These are phyloP conservation scores for Podaxis sp. DNA, from an alignment of 768 basidiomycete species.

Conservation along the genomic window DNA sequence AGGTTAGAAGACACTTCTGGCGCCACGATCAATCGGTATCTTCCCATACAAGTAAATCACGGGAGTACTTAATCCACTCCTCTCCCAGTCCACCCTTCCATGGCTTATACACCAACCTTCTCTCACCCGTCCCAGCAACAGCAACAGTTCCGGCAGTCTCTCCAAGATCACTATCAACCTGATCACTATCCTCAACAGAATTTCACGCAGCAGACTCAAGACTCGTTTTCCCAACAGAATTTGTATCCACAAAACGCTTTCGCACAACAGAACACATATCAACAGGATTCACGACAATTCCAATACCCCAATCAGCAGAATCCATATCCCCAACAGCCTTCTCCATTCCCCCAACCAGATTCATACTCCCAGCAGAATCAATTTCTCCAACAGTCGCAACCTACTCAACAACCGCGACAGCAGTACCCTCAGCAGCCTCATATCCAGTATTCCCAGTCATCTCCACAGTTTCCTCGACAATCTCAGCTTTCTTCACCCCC, in stretches of 20 bases:
- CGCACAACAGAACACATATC: not conserved
- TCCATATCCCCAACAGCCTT: constrained; percentile 1
- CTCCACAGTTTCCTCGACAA: constrained; percentile 2
- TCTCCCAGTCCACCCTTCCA: not conserved
- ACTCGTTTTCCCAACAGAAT: too few species aligned
- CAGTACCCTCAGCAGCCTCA: constrained; percentile 1
- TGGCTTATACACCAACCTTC: constrained; percentile 12
- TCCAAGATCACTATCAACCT: constrained; percentile 2
- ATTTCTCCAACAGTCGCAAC: not conserved
- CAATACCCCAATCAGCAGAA: constrained; percentile 1
- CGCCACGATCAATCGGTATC: constrained; percentile 16
- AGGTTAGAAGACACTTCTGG: constrained; percentile 4
- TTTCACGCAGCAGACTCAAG: too few species aligned
- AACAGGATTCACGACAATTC: constrained; percentile 1
- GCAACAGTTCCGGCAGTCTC: constrained; percentile 2
- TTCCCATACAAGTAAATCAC: constrained; percentile 17
- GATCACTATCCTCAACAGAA: constrained; percentile 3
- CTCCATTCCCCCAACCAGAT: not conserved
- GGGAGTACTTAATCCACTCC: constrained; percentile 5
- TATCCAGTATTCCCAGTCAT: constrained; percentile 3
- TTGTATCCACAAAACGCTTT: too few species aligned
- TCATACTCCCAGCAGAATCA: not conserved
- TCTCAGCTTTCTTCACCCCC: not conserved
- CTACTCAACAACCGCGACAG: not conserved
- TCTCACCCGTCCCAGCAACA: not conserved